Conservation (phyloP, 805 yeast genomes). For the Wickerhamiella qilinensis region DNA sequence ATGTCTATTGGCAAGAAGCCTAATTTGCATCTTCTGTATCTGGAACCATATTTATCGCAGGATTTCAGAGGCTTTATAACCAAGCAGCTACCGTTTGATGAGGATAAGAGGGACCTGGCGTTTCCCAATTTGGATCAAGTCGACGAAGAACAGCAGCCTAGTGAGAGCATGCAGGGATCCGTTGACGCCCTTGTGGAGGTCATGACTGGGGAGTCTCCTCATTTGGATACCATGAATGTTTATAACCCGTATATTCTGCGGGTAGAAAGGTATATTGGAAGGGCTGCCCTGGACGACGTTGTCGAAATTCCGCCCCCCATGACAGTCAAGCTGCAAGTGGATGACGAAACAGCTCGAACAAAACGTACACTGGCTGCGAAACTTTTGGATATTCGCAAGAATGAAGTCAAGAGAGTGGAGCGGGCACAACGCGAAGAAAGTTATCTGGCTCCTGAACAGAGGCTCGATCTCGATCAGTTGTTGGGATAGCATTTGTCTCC, state of each 20-base stretch:
- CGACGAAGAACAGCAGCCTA: conserved; percentile 2
- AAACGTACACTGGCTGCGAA: background rate
- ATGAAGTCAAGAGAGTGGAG: background rate
- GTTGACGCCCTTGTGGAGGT: conserved; percentile 9
- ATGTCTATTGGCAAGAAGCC: conserved; percentile 5
- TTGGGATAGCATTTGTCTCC: background rate
- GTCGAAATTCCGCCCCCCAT: background rate
- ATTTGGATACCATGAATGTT: background rate
- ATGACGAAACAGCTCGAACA: background rate
- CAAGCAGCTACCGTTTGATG: conserved; percentile 11
- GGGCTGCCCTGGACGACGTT: background rate
- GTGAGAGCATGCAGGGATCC: conserved; percentile 3
- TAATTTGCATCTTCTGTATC: conserved; percentile 7
- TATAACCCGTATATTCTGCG: conserved; percentile 4
- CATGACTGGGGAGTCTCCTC: conserved; percentile 4
- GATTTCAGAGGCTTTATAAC: conserved; percentile 3
- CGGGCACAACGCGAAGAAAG: background rate
- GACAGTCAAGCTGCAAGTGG: background rate
- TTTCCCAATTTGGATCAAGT: conserved; percentile 1
- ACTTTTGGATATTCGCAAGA: conserved; percentile 4
- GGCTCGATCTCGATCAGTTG: conserved; percentile 5
- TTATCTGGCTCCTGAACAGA: conserved; percentile 1
- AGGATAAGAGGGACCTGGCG: conserved; percentile 7
- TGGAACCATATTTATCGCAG: conserved; percentile 8
- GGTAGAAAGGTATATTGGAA: conserved; percentile 1